Conservation (phyloP, 1,284 basidiomycete species). For the Cryptococcus sp. region DNA sequence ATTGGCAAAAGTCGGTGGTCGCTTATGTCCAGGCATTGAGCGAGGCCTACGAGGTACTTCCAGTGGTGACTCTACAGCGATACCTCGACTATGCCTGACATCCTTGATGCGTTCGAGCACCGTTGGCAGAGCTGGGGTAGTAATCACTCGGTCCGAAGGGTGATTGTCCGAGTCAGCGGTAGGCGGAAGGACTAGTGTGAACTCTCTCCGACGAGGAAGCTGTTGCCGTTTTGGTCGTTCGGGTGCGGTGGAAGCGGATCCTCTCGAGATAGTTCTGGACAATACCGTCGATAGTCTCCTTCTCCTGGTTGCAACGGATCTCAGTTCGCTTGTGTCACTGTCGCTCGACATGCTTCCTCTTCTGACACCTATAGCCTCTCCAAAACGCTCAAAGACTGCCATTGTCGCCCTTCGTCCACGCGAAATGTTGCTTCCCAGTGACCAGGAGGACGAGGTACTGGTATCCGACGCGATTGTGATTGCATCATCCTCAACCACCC, state of each 20-base stretch:
- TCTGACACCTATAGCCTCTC: conserved; percentile 40
- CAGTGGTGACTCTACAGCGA: not conserved
- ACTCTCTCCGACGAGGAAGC: conserved; percentile 53
- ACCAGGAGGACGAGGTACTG: conserved; percentile 33
- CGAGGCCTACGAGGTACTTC: conserved; percentile 20
- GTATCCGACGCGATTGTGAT: conserved; percentile 24
- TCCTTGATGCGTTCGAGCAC: conserved; percentile 58
- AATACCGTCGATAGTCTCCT: conserved; percentile 15
- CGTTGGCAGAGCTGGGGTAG: conserved; percentile 58
- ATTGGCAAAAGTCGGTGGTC: conserved; percentile 23
- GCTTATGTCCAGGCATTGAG: conserved; percentile 5
- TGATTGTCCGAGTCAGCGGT: not conserved
- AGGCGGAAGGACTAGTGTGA: conserved; percentile 51
- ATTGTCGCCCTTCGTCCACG: conserved; percentile 32
- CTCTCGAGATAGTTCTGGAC: conserved; percentile 13
- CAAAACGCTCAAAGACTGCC: conserved; percentile 40
- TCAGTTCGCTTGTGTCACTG: conserved; percentile 4
- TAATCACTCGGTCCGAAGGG: conserved; percentile 49
- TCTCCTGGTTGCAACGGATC: conserved; percentile 8
- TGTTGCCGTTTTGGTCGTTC: conserved; percentile 36
- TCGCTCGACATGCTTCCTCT: conserved; percentile 26
- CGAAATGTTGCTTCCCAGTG: conserved; percentile 33
- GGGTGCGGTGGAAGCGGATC: conserved; percentile 14
- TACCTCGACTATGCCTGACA: conserved; percentile 42
- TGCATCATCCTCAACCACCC: conserved; percentile 28